These are phyloP conservation scores for Lactarius quietus DNA, from an alignment of 768 basidiomycete species.

Conservation along the genomic window DNA sequence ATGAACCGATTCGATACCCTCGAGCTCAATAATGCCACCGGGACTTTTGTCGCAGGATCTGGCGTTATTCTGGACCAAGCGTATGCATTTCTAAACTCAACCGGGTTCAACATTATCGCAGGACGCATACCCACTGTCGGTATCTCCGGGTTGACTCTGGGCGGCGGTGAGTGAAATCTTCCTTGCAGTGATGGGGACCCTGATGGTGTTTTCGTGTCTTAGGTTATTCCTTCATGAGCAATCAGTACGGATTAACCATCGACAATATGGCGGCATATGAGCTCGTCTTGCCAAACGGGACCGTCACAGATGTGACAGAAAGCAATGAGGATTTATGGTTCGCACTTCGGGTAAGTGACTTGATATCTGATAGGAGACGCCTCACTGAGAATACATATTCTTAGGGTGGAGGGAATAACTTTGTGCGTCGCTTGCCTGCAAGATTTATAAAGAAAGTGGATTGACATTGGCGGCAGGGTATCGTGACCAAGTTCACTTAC, in stretches of 20 bases:
- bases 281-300: slow-evolving; percentile 34
- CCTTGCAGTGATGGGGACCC: neutral
- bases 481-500: slow-evolving; percentile 5
- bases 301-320: neutral
- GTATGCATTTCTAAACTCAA: slow-evolving; percentile 21
- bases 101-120: slow-evolving; percentile 27
- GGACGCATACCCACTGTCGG: slow-evolving; percentile 28
- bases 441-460: neutral
- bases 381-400: neutral
- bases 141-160: slow-evolving; percentile 23
- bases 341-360: slow-evolving; percentile 14
- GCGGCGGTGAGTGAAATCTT: neutral
- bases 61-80: slow-evolving; percentile 31
- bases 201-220: neutral
- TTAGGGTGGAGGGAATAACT: slow-evolving; percentile 23
- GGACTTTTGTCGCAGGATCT: slow-evolving; percentile 25
- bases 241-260: neutral
- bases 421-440: neutral
- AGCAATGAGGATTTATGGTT: slow-evolving; percentile 6
- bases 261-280: slow-evolving; percentile 34
- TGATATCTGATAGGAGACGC: too few relatives aligned
- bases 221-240: neutral
- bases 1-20: slow-evolving; percentile 27
- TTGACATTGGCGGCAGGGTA: neutral
- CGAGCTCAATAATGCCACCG: neutral